Base-by-base conservation (phyloP, 2,329 filamentous ascomycete species). In the Ceratocystis eucalypticola region DNA sequence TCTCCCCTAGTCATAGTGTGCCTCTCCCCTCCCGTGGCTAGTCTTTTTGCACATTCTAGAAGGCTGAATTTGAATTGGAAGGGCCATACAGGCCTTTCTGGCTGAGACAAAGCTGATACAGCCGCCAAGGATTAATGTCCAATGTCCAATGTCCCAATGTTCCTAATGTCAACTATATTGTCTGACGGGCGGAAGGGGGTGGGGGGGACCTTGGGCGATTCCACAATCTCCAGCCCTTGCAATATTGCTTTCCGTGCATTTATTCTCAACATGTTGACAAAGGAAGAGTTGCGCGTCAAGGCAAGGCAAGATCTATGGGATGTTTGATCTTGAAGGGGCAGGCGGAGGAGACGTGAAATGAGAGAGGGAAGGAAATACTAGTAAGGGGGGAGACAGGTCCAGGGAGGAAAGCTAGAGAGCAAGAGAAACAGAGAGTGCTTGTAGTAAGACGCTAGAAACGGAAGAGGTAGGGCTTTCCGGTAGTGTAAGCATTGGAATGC, bases 31-130 rank as follows among this genome's bases (percentile, higher is more conserved):
- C 28, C 28, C 20, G n/a, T 53, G 17, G 22, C 20, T 61, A 62
- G 41, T 62, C 59, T 45, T 62, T 62, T 57, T 8, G 53, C 25
- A 37, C 33, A 57, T 57, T 57, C 53, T 57, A 57, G 53, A 57
- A 57, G 53, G 53, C 53, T 33, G 28, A 57, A 57, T 57, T 57
- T 1, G 53, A 28, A 57, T 57, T 57, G 37, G 45, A 63, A 63
- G 48, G 63, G 46, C 41, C 48, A 57, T 30, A 15, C 37, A 44
- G 45, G 46, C 15, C 62, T 64, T 25, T 33, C 3, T 20, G n/a
- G 28, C 63, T 67, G 65, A 67, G 65, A 67, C 65, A 67, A 64
- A 67, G 61, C 65, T 67, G 65, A 67, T 67, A 64, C 65, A 67
- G 12, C 53, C 17, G 53, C 53, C 53, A 57, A 33, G 53, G 53